Base-by-base conservation (phyloP, 441 rosid genomes). In the Gossypium schwendimanii region DNA sequence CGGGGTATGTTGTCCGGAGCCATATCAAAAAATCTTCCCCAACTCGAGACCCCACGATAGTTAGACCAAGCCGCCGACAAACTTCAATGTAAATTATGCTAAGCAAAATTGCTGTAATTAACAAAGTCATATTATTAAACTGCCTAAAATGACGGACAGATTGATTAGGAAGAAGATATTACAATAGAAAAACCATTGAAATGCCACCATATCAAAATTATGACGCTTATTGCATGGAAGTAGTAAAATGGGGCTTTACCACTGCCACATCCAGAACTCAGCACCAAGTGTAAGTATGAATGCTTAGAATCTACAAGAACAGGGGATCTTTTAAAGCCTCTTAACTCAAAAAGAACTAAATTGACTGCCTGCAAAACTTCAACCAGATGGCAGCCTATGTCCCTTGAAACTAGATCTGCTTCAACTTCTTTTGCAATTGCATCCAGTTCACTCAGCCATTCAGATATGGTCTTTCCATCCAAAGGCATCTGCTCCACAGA, bases 11-110 rank as follows among this genome's bases (percentile, higher is more conserved):
- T 17, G 80, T 80, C 73, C 87, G 86, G 86, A 94, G 96, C 98
- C 98, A 92, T 78, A 92, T 91, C 82, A 89, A 78, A 87, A 92
- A 91, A 67, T 92, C 96, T 77, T 88, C 98, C 87, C 98, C 96
- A 45, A 92, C 96, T 60, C 87, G 87, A 83, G 98, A 91, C 85
- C 98, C 98, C 81, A 92, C 88, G 54, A 92, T 87, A 70, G 85
- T 83, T 75, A 90, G 83, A 76, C 84, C 81, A 41, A 92, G 89
- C 69, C 93, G 83, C 81, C 75, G 81, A 78, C 98, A 92, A 73
- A 92, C 96, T 87, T 92, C 98, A 69, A 89, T 87, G 91, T 92
- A 92, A 73, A 92, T 89, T 78, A 90, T 81, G 85, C 93, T 92
- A 81, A 92, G 86, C 86, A 89, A 86, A 85, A 89, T 88, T 28